Conservation (phyloP, 1,284 basidiomycete species). For the Trametes versicolor region DNA sequence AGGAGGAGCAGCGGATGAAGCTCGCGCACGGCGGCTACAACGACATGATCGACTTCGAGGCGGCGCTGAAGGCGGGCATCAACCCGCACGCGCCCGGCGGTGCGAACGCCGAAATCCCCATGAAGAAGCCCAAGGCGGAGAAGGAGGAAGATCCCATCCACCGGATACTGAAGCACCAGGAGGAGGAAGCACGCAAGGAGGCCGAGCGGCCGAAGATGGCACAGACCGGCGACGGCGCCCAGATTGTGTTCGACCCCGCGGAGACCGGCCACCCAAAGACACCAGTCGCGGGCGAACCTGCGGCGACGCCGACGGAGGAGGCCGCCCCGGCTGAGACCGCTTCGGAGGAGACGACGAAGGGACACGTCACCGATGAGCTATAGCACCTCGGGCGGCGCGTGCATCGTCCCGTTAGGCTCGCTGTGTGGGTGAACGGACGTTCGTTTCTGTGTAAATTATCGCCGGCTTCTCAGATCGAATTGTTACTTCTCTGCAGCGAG, state of each 20-base stretch:
- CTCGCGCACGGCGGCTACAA: conserved; percentile 61
- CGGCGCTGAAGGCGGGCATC: conserved; percentile 54
- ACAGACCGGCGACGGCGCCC: conserved; percentile 44
- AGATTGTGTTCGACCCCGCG: conserved; percentile 40
- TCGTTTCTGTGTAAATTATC: conserved; percentile 25
- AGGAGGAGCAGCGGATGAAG: conserved; percentile 62
- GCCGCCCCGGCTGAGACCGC: conserved; percentile 7
- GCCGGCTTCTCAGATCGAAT: conserved; percentile 8
- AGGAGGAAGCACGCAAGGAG: conserved; percentile 41
- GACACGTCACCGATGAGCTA: conserved; percentile 31
- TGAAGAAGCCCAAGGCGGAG: conserved; percentile 37
- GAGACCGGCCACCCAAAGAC: conserved; percentile 40
- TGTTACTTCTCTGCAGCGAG: background rate
- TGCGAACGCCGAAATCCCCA: conserved; percentile 46
- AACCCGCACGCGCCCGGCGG: conserved; percentile 57
- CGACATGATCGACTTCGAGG: conserved; percentile 62
- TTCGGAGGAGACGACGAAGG: conserved; percentile 20
- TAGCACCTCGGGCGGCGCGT: conserved; percentile 6
- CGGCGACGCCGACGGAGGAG: conserved; percentile 16
- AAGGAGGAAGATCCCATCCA: conserved; percentile 43
- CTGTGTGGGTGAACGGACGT: conserved; percentile 23
- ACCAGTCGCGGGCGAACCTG: conserved; percentile 33
- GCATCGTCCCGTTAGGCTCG: conserved; percentile 13
- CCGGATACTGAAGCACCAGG: conserved; percentile 42
- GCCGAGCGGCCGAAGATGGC: conserved; percentile 42